Evolutionary conservation across 495 filamentous ascomycete genomes (phyloP).

Genomic region (Neurospora sublineolata): DNA sequence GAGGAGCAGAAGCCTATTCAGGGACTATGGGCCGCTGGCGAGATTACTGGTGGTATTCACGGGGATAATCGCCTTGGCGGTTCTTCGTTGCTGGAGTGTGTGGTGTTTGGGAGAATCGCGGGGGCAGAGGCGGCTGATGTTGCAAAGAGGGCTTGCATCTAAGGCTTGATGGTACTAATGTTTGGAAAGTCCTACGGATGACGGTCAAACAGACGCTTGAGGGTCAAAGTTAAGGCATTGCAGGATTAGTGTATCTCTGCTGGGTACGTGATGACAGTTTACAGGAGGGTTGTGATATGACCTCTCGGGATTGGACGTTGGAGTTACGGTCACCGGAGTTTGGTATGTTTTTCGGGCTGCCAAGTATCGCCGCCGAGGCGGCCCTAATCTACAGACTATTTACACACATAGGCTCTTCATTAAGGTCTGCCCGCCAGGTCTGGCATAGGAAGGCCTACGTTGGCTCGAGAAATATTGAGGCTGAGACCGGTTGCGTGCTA

Average conservation of each 20-base stretch:
- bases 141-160: background rate
- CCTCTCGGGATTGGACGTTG: background rate
- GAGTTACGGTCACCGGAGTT: background rate
- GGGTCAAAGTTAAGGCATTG: no score
- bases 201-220: background rate
- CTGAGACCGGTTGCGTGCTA: background rate
- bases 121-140: conserved; percentile 22
- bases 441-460: background rate
- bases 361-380: background rate
- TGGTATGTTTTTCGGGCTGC: background rate
- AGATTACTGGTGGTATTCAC: conserved; percentile 46
- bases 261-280: background rate
- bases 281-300: background rate
- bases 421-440: background rate
- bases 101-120: conserved; percentile 47
- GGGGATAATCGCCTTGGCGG: conserved; percentile 44
- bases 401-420: background rate
- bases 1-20: conserved; percentile 22
- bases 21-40: conserved; percentile 42
- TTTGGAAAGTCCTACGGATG: background rate
- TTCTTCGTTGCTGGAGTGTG: conserved; percentile 43
- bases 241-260: background rate
- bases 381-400: background rate
- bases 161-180: background rate
- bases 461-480: background rate